Percentiles rank a stretch among this genome's conserved stretches.
Conservation (phyloP, 164 flowering plant genomes). For the Kalanchoe fedtschenkoi region DNA sequence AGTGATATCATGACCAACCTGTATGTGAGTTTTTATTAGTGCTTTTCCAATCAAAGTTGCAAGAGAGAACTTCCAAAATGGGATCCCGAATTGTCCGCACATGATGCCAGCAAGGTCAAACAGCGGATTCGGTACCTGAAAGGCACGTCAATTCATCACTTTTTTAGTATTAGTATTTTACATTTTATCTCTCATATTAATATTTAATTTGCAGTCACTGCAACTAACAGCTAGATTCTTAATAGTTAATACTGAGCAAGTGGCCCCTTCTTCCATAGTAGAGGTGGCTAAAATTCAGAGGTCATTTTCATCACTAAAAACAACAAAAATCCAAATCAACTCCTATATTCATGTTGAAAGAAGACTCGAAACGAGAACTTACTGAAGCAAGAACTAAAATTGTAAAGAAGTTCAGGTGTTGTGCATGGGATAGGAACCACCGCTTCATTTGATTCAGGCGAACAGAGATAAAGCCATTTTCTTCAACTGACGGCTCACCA, state of each 20-base stretch:
- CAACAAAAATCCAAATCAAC: too few species aligned
- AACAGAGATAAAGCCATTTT: slow-evolving; percentile 34
- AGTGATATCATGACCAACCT: slow-evolving; percentile 36
- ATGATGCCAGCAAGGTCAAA: slow-evolving; percentile 99
- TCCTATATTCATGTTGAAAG: too few species aligned
- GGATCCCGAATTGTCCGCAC: slow-evolving; percentile 97
- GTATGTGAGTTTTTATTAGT: slow-evolving; percentile 85
- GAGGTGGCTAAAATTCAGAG: too few species aligned
- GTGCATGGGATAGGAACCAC: slow-evolving; percentile 71
- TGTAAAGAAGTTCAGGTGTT: slow-evolving; percentile 79
- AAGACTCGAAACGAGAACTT: too few species aligned
- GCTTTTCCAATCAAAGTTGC: slow-evolving; percentile 94
- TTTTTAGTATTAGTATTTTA: too few species aligned
- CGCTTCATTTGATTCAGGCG: slow-evolving; percentile 36
- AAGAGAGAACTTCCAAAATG: slow-evolving; percentile 88
- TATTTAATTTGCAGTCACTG: too few species aligned
- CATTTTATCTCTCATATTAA: too few species aligned
- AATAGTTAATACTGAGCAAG: too few species aligned
- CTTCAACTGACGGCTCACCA: slow-evolving; percentile 40
- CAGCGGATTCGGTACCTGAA: slow-evolving; percentile 94
- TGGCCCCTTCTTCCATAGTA: too few species aligned
- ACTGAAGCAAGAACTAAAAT: slow-evolving; percentile 93
- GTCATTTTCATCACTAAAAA: too few species aligned
- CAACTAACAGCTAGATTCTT: too few species aligned
- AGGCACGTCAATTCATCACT: slow-evolving; percentile 12